These are phyloP conservation scores for Microascus cirrosus DNA, from an alignment of 2,329 filamentous ascomycete species.

Conservation along the genomic window DNA sequence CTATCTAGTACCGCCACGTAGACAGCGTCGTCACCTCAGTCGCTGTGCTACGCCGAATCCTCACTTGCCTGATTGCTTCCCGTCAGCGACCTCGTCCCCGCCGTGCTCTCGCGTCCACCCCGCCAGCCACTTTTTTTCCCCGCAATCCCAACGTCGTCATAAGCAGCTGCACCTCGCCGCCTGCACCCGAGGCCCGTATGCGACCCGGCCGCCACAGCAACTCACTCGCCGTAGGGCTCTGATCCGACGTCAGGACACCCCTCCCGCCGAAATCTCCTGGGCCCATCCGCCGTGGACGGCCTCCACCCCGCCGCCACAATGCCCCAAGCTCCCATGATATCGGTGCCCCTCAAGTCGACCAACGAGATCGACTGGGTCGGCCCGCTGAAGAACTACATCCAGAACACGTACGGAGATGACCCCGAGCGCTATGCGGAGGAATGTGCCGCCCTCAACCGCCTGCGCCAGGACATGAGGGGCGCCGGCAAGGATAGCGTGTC, in stretches of 20 bases:
- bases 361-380: conserved; percentile 98
- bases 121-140: not conserved
- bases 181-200: conserved; percentile 5
- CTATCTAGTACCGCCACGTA: not conserved
- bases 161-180: conserved; percentile 2
- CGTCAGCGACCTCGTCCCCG: not conserved
- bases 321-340: conserved; percentile 90
- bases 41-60: not conserved
- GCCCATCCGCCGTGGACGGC: not conserved
- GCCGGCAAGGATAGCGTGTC: conserved; percentile 94
- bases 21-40: not conserved
- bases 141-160: not conserved
- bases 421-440: conserved; percentile 93
- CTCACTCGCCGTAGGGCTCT: not conserved
- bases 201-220: conserved; percentile 4
- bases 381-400: conserved; percentile 87
- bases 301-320: conserved; percentile 26
- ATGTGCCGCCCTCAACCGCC: conserved; percentile 83
- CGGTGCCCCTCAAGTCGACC: conserved; percentile 81
- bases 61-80: not conserved
- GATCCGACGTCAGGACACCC: conserved; percentile 2
- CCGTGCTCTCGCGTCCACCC: not conserved
- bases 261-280: not conserved
- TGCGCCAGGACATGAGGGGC: conserved; percentile 96
- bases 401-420: conserved; percentile 89